Percentiles rank a stretch among this genome's conserved stretches.
Conservation (phyloP, 1,284 basidiomycete species). For the Cutaneotrichosporon daszewskae region DNA sequence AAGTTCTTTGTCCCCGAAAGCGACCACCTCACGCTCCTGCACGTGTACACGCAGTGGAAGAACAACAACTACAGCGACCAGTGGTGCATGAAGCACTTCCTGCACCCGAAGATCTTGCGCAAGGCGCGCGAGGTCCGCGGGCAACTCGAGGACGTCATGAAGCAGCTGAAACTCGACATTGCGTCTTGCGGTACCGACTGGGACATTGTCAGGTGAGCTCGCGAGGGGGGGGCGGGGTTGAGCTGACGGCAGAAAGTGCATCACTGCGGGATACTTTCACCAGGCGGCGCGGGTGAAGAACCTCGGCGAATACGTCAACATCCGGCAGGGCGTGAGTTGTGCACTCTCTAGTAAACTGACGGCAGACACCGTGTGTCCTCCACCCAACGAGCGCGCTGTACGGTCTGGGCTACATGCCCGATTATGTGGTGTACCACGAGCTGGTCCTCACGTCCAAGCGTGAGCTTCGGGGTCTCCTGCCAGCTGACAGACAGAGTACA, state of each 20-base stretch:
- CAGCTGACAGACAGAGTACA: conserved; percentile 55
- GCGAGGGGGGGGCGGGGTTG: conserved; percentile 13
- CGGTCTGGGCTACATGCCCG: conserved; percentile 92
- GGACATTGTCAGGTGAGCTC: conserved; percentile 71
- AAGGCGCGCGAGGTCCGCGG: conserved; percentile 95
- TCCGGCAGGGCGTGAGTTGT: conserved; percentile 69
- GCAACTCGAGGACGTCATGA: conserved; percentile 98
- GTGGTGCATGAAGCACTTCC: conserved; percentile 90
- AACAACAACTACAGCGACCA: conserved; percentile 85
- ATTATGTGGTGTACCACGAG: conserved; percentile 96
- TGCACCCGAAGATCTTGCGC: conserved; percentile 90
- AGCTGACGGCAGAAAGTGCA: conserved; percentile 70
- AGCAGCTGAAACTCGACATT: conserved; percentile 89
- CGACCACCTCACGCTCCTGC: conserved; percentile 90
- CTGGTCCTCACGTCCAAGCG: conserved; percentile 85
- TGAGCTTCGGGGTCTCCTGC: conserved; percentile 15
- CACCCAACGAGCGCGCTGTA: conserved; percentile 96
- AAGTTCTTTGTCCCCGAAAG: conserved; percentile 98
- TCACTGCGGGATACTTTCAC: conserved; percentile 97
- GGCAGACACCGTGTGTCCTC: conserved; percentile 51
- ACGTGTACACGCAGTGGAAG: conserved; percentile 98
- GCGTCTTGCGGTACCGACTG: conserved; percentile 91
- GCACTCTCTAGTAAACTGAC: conserved; percentile 6
- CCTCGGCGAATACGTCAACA: conserved; percentile 97
- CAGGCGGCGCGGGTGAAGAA: conserved; percentile 97